Percentiles rank a stretch among this genome's conserved stretches.
phyloP scores from a whole-genome alignment of 306 rosid genomes.

The Cyamopsis tetragonoloba region DNA sequence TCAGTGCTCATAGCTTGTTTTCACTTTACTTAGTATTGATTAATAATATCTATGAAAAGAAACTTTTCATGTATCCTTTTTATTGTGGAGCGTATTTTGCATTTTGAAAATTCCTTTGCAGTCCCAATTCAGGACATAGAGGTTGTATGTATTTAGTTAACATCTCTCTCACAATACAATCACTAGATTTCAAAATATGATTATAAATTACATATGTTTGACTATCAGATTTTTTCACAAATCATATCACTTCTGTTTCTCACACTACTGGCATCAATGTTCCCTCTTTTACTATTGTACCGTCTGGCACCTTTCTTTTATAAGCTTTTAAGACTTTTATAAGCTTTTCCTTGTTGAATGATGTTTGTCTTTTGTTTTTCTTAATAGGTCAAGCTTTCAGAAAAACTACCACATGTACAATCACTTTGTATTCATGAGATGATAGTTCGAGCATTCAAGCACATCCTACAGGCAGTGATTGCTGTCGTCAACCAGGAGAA shows the following conservation, averaged over 20 bases:
- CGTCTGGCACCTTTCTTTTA: slow-evolving; percentile 5
- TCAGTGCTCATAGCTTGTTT: slow-evolving; percentile 42
- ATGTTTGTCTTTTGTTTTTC: slow-evolving; percentile 25
- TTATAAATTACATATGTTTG: background rate
- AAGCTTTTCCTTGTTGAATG: background rate
- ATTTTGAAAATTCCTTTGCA: slow-evolving; percentile 1
- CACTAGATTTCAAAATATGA: background rate
- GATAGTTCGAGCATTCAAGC: slow-evolving; percentile 90
- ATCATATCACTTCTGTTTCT: background rate
- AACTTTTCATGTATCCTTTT: background rate
- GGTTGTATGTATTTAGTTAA: background rate
- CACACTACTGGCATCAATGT: slow-evolving; percentile 1
- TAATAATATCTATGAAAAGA: background rate
- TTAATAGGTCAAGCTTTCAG: slow-evolving; percentile 82
- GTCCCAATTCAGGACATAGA: background rate
- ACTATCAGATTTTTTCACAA: background rate
- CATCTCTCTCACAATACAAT: background rate
- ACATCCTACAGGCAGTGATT: slow-evolving; percentile 80
- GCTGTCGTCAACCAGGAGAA: slow-evolving; percentile 53
- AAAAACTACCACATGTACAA: slow-evolving; percentile 80
- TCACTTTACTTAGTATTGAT: background rate
- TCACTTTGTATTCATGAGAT: slow-evolving; percentile 85
- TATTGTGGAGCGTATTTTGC: background rate
- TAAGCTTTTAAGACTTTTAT: background rate
- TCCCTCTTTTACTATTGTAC: background rate